Evolutionary conservation across 345 rosid species (phyloP), one percentile per base, ranked within the genome.

Genomic region (Populus tremula): DNA sequence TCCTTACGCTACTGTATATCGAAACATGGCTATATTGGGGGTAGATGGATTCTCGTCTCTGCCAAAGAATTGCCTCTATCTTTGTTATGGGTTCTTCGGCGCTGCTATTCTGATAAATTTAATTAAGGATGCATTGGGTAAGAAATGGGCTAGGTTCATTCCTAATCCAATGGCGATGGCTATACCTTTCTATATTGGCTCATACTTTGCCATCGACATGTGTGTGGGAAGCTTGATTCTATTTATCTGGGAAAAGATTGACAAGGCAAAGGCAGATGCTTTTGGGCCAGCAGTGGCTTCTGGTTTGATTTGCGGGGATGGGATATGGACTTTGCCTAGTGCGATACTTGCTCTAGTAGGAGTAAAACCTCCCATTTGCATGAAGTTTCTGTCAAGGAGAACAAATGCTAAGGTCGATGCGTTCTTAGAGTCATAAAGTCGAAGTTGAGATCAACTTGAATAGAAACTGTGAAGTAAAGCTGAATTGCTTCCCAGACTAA

Each of bases 91-190:
- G 11, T 87, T 87, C 81, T 87, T 87, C 14, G 59, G 66, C 0
- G 85, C 83, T 0, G 85, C 90, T 39, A 25, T 85, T 0, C 2
- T 59, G 63, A 71, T 87, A 1, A 87, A 87, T 66, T 49, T 71
- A 21, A 4, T 87, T 21, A 77, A 72, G 70, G 88, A 87, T 14
- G 4, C 18, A 0, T 38, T 82, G 5, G 69, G 73, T 0, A 10
- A 11, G 8, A 81, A 41, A 8, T 63, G 74, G 53, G 67, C 80
- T 18, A 70, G 70, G 77, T 83, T 67, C 17, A 70, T 85, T 49
- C 89, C 88, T 10, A 70, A 83, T 8, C 89, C 87, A 6, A 85
- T 87, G 89, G 86, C 86, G 20, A 77, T 87, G 89, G 86, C 86
- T 14, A 72, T 77, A 27, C 88, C 90, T 4, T 85, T 87, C 81